Base-by-base conservation (phyloP, 2,329 filamentous ascomycete genomes). In the Aspergillus eucalypticola region DNA sequence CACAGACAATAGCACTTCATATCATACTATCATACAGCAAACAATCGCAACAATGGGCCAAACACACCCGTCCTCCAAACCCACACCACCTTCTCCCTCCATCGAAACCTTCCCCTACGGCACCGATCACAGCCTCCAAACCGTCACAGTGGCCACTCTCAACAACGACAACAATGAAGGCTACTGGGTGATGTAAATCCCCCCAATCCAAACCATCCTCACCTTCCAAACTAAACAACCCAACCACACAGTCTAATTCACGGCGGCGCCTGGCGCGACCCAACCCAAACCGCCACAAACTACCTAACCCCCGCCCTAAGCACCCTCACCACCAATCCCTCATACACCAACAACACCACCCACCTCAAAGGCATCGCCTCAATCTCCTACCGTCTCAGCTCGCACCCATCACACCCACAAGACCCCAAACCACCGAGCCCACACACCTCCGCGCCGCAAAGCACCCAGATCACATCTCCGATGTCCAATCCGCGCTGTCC, bases 261-360 rank as follows among this genome's bases (percentile, higher is more conserved):
- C 65, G 80, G 80, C 46, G 80, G 80, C 56, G 81, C 79, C 64
- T 82, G 80, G 76, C 75, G 80, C 46, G 80, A 82, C 61, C 79
- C 79, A 53, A 69, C 66, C 10, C 70, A 78, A 39, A 76, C 74
- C 11, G 69, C 75, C 3, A 57, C 64, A 7, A 70, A 71, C 1
- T 77, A 82, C 54, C 59, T 65, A 62, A 62, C 71, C 8, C 69
- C 72, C 4, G 73, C 79, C 2, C 66, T 75, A 32, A 66, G 70
- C 1, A 61, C 70, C 44, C 71, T 79, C 10, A 71, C 74, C 25
- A 63, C 63, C 19, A 64, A 59, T 27, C 25, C 25, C 25, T 27
- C 7, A 0, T 27, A 8, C 25, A 8, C 25, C 62, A 39, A 49
- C 25, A 60, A 54, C 39, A 52, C 50, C 8, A 62, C 66, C 5